Percentiles rank a stretch among this genome's conserved stretches.
These are phyloP conservation scores for Polytrichum commune DNA, from an alignment of 225 moss, liverwort and hornwort genomes.

Conservation along the genomic window DNA sequence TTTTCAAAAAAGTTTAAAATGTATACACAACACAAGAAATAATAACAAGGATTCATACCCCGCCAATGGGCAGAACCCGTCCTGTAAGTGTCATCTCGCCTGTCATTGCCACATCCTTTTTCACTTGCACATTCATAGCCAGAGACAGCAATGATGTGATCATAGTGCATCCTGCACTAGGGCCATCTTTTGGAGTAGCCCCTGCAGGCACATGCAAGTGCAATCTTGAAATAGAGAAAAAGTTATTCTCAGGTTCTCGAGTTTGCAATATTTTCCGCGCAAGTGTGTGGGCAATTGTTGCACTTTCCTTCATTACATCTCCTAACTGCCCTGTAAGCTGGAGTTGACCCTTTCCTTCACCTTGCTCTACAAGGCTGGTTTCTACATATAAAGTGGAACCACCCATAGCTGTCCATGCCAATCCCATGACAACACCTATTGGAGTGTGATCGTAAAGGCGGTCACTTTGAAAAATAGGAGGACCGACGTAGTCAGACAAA, in stretches of 20 bases:
- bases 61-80: conserved; percentile 94
- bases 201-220: conserved; percentile 98
- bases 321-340: conserved; percentile 95
- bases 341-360: conserved; percentile 79
- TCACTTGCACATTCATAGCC: conserved; percentile 73
- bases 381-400: conserved; percentile 96
- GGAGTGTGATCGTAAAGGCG: conserved; percentile 96
- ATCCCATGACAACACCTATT: conserved; percentile 96
- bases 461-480: conserved; percentile 95
- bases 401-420: conserved; percentile 99
- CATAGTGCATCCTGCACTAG: conserved; percentile 99
- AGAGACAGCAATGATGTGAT: conserved; percentile 94
- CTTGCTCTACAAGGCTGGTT: conserved; percentile 88
- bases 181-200: conserved; percentile 96
- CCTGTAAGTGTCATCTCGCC: conserved; percentile 98
- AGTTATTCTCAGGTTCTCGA: conserved; percentile 67
- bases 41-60: conserved; percentile 41
- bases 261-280: conserved; percentile 72
- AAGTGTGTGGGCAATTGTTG: conserved; percentile 90
- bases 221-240: conserved; percentile 71
- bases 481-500: conserved; percentile 86
- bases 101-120: conserved; percentile 91
- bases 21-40: neutral
- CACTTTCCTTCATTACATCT: conserved; percentile 99
- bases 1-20: too few species aligned